Conservation (phyloP, 2,329 filamentous ascomycete genomes). For the Canariomyces notabilis region DNA sequence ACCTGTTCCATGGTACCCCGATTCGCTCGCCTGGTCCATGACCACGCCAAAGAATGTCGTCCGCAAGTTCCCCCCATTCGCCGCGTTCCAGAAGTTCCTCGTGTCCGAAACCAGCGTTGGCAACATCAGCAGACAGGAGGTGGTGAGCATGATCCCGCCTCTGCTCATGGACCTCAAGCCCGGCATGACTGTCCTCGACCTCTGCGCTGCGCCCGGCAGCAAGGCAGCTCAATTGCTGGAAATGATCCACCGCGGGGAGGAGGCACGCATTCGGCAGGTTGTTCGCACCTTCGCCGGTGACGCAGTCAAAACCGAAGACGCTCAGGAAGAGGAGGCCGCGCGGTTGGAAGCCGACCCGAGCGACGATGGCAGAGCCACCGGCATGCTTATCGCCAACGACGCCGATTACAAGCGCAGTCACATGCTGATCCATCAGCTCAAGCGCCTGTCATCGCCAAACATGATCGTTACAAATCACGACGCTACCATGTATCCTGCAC, state of each 20-base stretch:
- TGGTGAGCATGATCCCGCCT: constrained; percentile 98
- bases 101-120: constrained; percentile 96
- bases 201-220: constrained; percentile 95
- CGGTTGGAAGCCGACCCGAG: constrained; percentile 54
- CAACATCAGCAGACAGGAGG: constrained; percentile 95
- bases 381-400: constrained; percentile 91
- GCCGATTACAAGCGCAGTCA: constrained; percentile 94
- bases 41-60: constrained; percentile 95
- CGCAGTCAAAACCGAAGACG: constrained; percentile 47
- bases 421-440: constrained; percentile 96
- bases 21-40: constrained; percentile 95
- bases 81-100: constrained; percentile 94
- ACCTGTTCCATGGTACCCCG: constrained; percentile 87
- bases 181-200: constrained; percentile 87
- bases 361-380: constrained; percentile 84
- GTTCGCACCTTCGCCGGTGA: constrained; percentile 59
- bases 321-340: constrained; percentile 40
- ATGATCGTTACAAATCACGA: constrained; percentile 97
- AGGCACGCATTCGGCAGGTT: constrained; percentile 72
- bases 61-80: constrained; percentile 88
- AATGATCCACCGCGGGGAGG: constrained; percentile 88
- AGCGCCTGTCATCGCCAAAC: constrained; percentile 93
- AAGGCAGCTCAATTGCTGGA: constrained; percentile 95
- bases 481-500: constrained; percentile 89
- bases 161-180: constrained; percentile 86